Percentiles rank a stretch among this genome's conserved stretches.
phyloP scores from a whole-genome alignment of 2,329 filamentous ascomycete genomes.

The Fusarium penzigii region DNA sequence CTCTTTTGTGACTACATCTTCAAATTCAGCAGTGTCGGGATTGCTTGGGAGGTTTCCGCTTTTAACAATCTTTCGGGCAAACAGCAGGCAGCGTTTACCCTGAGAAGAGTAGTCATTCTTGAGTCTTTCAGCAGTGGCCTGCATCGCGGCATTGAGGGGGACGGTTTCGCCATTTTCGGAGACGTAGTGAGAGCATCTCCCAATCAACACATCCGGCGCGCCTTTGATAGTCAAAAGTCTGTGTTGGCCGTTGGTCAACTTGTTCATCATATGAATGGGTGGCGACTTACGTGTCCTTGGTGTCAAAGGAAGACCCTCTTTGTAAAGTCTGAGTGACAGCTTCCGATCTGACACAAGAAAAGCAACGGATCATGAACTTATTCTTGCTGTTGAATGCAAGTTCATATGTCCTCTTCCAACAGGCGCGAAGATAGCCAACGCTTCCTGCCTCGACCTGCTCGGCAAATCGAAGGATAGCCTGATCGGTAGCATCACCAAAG shows the following conservation, averaged over 20 bases:
- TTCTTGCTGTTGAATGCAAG: slow-evolving; percentile 53
- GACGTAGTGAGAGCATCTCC: slow-evolving; percentile 37
- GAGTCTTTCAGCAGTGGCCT: slow-evolving; percentile 42
- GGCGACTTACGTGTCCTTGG: slow-evolving; percentile 1
- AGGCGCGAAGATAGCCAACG: slow-evolving; percentile 10
- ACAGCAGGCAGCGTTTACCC: neutral
- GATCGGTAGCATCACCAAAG: slow-evolving; percentile 46
- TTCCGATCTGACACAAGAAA: neutral
- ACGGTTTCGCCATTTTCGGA: slow-evolving; percentile 30
- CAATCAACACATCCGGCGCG: slow-evolving; percentile 52
- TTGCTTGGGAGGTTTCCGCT: slow-evolving; percentile 38
- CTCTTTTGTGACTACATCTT: slow-evolving; percentile 46
- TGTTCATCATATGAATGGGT: neutral
- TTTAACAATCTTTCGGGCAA: slow-evolving; percentile 41
- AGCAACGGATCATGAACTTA: slow-evolving; percentile 45
- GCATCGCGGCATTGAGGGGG: slow-evolving; percentile 38
- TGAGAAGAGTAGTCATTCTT: slow-evolving; percentile 31
- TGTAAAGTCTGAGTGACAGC: neutral
- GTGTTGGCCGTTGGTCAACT: slow-evolving; percentile 25
- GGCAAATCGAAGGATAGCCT: slow-evolving; percentile 43
- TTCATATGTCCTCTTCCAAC: slow-evolving; percentile 36
- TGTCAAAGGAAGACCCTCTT: slow-evolving; percentile 34
- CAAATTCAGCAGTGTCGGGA: slow-evolving; percentile 48
- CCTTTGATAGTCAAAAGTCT: slow-evolving; percentile 51
- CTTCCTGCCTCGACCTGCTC: slow-evolving; percentile 26